Evolutionary conservation across 306 rosid species (phyloP).

Genomic region (Cicer judaicum): DNA sequence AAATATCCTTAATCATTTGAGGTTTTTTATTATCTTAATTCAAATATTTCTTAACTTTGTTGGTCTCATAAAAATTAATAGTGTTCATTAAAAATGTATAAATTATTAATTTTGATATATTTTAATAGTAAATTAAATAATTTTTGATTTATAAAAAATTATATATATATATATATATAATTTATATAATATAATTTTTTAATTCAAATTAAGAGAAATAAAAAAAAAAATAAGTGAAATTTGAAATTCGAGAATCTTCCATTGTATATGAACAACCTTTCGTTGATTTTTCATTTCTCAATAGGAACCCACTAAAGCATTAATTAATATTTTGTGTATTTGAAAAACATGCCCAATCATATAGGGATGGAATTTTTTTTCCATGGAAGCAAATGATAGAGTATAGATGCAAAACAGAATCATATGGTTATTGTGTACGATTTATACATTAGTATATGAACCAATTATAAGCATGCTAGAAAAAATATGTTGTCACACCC

Average conservation of each 20-base stretch:
- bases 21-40: constrained; percentile 35
- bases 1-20: constrained; percentile 32
- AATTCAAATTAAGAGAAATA: too few species aligned
- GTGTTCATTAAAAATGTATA: too few species aligned
- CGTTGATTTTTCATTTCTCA: constrained; percentile 41
- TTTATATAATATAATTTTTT: too few species aligned
- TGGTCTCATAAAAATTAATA: too few species aligned
- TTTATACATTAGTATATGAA: constrained; percentile 39
- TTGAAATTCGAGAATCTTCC: too few species aligned
- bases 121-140: too few species aligned
- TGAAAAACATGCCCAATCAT: constrained; percentile 45
- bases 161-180: too few species aligned
- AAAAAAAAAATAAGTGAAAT: too few species aligned
- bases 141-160: too few species aligned
- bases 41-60: too few species aligned
- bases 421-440: constrained; percentile 26
- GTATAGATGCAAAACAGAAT: constrained; percentile 1
- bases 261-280: constrained; percentile 11
- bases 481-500: constrained; percentile 41
- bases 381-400: constrained; percentile 34
- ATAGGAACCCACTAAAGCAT: constrained; percentile 55
- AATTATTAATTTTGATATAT: too few species aligned
- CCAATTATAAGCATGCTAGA: constrained; percentile 41
- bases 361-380: constrained; percentile 42
- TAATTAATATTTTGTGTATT: constrained; percentile 11